Evolutionary conservation across 2,329 filamentous ascomycete genomes (phyloP), one percentile per base, ranked within the genome.

Genomic region (Xylaria digitata): DNA sequence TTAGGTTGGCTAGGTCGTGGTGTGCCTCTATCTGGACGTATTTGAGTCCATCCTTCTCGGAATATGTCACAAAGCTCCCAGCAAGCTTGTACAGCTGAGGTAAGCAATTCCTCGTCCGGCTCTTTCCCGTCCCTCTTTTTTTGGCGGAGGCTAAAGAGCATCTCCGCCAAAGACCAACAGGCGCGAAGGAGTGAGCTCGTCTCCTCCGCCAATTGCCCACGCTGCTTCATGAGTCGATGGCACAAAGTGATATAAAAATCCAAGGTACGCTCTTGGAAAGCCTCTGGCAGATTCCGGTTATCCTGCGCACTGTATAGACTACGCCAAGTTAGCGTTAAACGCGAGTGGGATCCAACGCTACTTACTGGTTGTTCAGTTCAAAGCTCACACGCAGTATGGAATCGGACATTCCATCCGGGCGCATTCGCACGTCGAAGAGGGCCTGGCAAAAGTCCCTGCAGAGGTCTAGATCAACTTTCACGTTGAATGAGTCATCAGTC

Each of bases 21-120:
- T 1, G 94, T 97, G 50, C 91, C 92, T 61, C 94, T 86, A 68
- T 97, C 94, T 4, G 94, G 93, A 60, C 93, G 88, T 53, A 96
- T 89, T 73, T 96, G 92, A 3, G 92, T 93, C 93, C 94, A 97
- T 19, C 93, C 93, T 80, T 96, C 92, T 54, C 93, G 87, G 83
- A 97, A 97, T 61, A 97, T 89, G 80, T 97, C 93, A 77, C 93
- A 97, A 6, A 97, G 86, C 72, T 97, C 94, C 93, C 93, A 97
- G 78, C 94, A 97, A 15, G 94, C 93, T 76, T 97, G 94, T 0
- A 97, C 92, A 0, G 94, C 93, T 0, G 93, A 96, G 5, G 92
- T 90, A 0, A 97, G 84, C 0, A 97, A 84, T 75, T 97, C 94
- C 75, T 95, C 93, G 70, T 97, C 93, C 0, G 91, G 84, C 0